Conservation (phyloP, 2,329 filamentous ascomycete species). For the Paradendryphiella salina region DNA sequence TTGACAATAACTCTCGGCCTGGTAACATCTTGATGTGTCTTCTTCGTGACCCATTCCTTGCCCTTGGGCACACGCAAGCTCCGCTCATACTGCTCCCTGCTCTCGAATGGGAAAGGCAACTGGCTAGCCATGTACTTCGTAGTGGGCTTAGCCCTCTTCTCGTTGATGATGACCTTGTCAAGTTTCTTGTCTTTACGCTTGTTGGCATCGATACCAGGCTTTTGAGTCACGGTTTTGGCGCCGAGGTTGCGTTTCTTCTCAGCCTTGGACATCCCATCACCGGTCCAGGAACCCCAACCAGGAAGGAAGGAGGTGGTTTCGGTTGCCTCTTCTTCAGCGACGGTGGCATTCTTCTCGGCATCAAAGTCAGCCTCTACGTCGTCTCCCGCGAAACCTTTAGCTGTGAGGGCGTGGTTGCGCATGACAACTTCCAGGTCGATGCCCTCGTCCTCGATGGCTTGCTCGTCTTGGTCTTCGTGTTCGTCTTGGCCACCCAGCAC, state of each 20-base stretch:
- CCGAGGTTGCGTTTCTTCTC: constrained; percentile 58
- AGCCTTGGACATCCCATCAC: constrained; percentile 75
- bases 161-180: constrained; percentile 85
- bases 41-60: constrained; percentile 95
- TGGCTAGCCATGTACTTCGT: constrained; percentile 81
- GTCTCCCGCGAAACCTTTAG: constrained; percentile 81
- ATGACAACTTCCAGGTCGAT: constrained; percentile 48
- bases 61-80: constrained; percentile 84
- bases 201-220: constrained; percentile 73
- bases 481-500: constrained; percentile 47
- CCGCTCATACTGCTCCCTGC: constrained; percentile 83
- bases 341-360: constrained; percentile 72
- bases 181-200: constrained; percentile 82
- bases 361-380: constrained; percentile 81
- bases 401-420: constrained; percentile 68
- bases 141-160: constrained; percentile 91
- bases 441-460: constrained; percentile 46
- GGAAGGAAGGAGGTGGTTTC: constrained; percentile 81
- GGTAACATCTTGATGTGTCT: constrained; percentile 84
- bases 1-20: constrained; percentile 90
- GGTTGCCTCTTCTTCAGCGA: constrained; percentile 79
- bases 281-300: constrained; percentile 92
- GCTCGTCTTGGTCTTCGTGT: constrained; percentile 25
- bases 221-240: constrained; percentile 63
- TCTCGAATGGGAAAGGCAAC: constrained; percentile 90